Conservation (phyloP, 352 stramenopile species). For the Elongisporangium anandrum region DNA sequence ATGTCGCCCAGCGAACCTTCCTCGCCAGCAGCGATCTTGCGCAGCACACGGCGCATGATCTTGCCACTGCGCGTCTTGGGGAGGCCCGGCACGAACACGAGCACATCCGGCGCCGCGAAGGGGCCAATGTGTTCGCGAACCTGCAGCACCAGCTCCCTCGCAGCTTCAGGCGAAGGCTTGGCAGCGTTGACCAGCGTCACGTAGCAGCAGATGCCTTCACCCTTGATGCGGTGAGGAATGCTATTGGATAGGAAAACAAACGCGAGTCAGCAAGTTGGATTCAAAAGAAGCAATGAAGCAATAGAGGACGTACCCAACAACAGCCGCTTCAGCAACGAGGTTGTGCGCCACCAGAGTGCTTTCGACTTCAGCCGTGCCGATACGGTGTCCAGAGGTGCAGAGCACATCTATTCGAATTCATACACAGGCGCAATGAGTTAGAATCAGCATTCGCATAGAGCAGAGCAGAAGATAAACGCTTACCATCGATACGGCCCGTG, state of each 20-base stretch:
- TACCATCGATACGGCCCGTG: slow-evolving; percentile 94
- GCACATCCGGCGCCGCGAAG: slow-evolving; percentile 96
- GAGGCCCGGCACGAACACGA: slow-evolving; percentile 89
- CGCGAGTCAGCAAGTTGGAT: background rate
- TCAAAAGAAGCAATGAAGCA: background rate
- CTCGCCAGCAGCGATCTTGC: slow-evolving; percentile 96
- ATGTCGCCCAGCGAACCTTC: slow-evolving; percentile 94
- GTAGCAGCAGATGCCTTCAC: slow-evolving; percentile 95
- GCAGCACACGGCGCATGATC: slow-evolving; percentile 98
- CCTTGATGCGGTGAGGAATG: slow-evolving; percentile 96
- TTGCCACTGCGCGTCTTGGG: slow-evolving; percentile 97
- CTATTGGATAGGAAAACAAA: slow-evolving; percentile 10
- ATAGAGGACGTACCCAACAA: slow-evolving; percentile 69
- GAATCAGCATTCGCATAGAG: background rate
- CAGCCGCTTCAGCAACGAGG: slow-evolving; percentile 91
- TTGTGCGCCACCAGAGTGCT: slow-evolving; percentile 91
- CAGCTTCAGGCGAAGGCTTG: slow-evolving; percentile 46
- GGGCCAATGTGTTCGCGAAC: slow-evolving; percentile 93
- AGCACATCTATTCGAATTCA: slow-evolving; percentile 82
- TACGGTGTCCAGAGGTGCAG: slow-evolving; percentile 90
- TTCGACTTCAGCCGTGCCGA: slow-evolving; percentile 86
- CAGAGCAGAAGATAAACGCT: background rate
- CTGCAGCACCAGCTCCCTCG: slow-evolving; percentile 66
- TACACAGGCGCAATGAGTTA: background rate
- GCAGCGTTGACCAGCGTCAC: slow-evolving; percentile 89